phyloP scores from a whole-genome alignment of 352 stramenopile genomes.

The Phytophthora vignae region DNA sequence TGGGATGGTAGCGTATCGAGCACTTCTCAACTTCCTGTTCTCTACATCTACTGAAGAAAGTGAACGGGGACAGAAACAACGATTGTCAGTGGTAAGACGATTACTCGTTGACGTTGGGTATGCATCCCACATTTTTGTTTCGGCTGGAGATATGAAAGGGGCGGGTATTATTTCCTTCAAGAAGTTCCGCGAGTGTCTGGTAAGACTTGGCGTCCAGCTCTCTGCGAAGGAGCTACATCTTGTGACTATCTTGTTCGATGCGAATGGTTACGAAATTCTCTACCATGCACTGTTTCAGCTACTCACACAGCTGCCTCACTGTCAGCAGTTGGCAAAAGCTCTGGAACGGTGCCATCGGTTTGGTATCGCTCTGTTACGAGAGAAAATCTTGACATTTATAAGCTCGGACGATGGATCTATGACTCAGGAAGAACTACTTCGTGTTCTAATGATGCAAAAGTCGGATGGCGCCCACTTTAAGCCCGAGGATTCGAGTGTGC shows the following conservation, averaged over 20 bases:
- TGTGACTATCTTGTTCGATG: slow-evolving; percentile 59
- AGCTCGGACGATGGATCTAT: slow-evolving; percentile 50
- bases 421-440: slow-evolving; percentile 50
- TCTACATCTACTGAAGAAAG: slow-evolving; percentile 44
- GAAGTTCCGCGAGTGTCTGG: slow-evolving; percentile 52
- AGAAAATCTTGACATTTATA: slow-evolving; percentile 47
- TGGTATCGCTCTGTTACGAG: slow-evolving; percentile 48
- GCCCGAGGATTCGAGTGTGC: slow-evolving; percentile 41
- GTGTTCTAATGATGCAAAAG: slow-evolving; percentile 42
- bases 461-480: slow-evolving; percentile 44
- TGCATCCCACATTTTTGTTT: slow-evolving; percentile 46
- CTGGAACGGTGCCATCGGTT: slow-evolving; percentile 48
- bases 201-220: slow-evolving; percentile 46
- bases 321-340: slow-evolving; percentile 28
- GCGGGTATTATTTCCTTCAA: slow-evolving; percentile 51
- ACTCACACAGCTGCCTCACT: slow-evolving; percentile 37
- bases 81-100: slow-evolving; percentile 36
- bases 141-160: slow-evolving; percentile 57
- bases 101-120: slow-evolving; percentile 45
- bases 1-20: slow-evolving; percentile 46
- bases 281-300: slow-evolving; percentile 58
- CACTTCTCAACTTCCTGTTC: slow-evolving; percentile 61
- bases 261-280: slow-evolving; percentile 56
- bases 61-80: slow-evolving; percentile 36
- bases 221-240: slow-evolving; percentile 51